Conservation (phyloP, 2,329 filamentous ascomycete species). For the Diplodia corticola region DNA sequence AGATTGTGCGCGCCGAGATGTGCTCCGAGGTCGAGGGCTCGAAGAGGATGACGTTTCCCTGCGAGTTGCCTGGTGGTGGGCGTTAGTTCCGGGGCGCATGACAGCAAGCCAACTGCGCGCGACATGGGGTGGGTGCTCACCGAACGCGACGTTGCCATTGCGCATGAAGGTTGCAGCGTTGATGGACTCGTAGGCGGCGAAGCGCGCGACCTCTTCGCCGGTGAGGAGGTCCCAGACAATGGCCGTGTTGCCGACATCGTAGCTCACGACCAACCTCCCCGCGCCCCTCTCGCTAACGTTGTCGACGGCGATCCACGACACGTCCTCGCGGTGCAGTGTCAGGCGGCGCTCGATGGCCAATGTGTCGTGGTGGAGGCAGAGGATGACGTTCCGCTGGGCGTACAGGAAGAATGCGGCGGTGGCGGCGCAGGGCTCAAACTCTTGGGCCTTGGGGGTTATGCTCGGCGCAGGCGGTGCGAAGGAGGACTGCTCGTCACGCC, state of each 20-base stretch:
- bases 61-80: constrained; percentile 73
- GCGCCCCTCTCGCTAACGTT: constrained; percentile 85
- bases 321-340: constrained; percentile 77
- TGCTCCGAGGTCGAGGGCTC: constrained; percentile 92
- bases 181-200: constrained; percentile 85
- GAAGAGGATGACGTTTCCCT: constrained; percentile 92
- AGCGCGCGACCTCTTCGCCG: constrained; percentile 86
- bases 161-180: constrained; percentile 91
- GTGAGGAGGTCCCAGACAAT: constrained; percentile 97
- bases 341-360: constrained; percentile 86
- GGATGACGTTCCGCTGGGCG: constrained; percentile 75
- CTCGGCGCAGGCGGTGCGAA: constrained; percentile 43
- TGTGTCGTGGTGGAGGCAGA: constrained; percentile 91
- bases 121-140: constrained; percentile 55
- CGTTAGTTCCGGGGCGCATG: neutral
- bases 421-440: constrained; percentile 84
- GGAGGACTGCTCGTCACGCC: constrained; percentile 32
- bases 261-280: constrained; percentile 86
- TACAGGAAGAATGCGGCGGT: constrained; percentile 91
- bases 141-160: constrained; percentile 95
- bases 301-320: constrained; percentile 83
- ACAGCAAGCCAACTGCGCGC: neutral
- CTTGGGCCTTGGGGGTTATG: constrained; percentile 48
- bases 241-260: constrained; percentile 84
- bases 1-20: constrained; percentile 85